Conservation (phyloP, 176 grass and related monocot genomes). For the Carex parvula region DNA sequence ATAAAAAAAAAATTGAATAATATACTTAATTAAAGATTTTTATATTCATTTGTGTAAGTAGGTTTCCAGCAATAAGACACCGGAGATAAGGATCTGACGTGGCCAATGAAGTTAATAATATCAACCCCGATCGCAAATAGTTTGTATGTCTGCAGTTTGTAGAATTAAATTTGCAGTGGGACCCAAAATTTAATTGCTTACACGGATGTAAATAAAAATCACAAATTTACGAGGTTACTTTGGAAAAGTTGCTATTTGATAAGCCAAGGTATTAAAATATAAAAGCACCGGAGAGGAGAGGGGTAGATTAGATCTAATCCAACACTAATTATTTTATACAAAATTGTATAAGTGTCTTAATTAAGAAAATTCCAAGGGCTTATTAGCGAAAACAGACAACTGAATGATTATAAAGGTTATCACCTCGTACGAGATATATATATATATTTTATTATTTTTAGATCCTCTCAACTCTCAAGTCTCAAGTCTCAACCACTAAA, state of each 20-base stretch:
- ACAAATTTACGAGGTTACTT: not conserved
- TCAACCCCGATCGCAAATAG: not conserved
- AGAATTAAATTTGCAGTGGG: not conserved
- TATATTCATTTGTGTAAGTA: not conserved
- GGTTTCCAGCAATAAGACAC: not conserved
- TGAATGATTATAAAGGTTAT: constrained; percentile 10
- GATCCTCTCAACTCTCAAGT: not conserved
- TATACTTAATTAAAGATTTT: not conserved
- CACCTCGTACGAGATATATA: constrained; percentile 29
- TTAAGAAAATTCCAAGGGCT: not conserved
- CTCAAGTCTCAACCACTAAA: not conserved
- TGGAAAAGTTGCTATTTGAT: not conserved
- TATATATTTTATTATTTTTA: not conserved
- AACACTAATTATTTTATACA: not conserved
- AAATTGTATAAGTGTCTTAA: not conserved
- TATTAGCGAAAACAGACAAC: not conserved
- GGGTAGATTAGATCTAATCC: not conserved
- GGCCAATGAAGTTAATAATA: not conserved
- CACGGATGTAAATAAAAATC: not conserved
- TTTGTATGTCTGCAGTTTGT: not conserved
- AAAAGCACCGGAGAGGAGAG: not conserved
- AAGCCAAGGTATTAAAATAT: not conserved
- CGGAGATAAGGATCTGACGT: constrained; percentile 20
- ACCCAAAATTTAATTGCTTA: not conserved
- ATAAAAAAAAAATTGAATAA: not conserved